These are phyloP conservation scores for Ballota nigra DNA, from an alignment of 257 asterid genomes.

Conservation along the genomic window DNA sequence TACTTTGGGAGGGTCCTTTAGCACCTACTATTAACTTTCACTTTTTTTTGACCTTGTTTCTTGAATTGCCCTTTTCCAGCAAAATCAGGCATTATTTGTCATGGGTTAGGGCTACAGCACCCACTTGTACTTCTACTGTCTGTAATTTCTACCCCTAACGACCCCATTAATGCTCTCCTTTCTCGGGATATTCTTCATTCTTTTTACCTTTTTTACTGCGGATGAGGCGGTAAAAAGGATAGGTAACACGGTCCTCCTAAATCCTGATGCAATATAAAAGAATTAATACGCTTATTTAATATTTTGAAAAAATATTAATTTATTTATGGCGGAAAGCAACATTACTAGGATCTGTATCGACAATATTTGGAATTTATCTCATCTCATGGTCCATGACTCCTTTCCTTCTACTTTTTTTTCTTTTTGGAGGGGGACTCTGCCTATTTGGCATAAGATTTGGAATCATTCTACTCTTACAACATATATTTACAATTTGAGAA, in stretches of 20 bases:
- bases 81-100: constrained; percentile 33
- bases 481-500: too few relatives aligned
- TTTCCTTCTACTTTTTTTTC: background rate
- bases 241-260: background rate
- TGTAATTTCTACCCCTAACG: constrained; percentile 22
- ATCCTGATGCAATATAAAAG: background rate
- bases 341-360: constrained; percentile 13
- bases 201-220: constrained; percentile 8
- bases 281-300: background rate
- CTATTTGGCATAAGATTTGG: constrained; percentile 20
- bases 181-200: constrained; percentile 5
- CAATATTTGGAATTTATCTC: constrained; percentile 18
- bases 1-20: constrained; percentile 42
- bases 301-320: background rate
- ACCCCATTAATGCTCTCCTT: constrained; percentile 36
- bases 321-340: constrained; percentile 23
- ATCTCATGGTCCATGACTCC: constrained; percentile 8
- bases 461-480: background rate
- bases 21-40: constrained; percentile 37
- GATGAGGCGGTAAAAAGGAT: constrained; percentile 7
- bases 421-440: background rate
- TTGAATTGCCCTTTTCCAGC: constrained; percentile 52
- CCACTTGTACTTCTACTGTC: constrained; percentile 39
- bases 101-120: constrained; percentile 28
- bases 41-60: constrained; percentile 55